Conservation (phyloP, 2,329 filamentous ascomycete genomes). For the Akanthomyces lecanii region DNA sequence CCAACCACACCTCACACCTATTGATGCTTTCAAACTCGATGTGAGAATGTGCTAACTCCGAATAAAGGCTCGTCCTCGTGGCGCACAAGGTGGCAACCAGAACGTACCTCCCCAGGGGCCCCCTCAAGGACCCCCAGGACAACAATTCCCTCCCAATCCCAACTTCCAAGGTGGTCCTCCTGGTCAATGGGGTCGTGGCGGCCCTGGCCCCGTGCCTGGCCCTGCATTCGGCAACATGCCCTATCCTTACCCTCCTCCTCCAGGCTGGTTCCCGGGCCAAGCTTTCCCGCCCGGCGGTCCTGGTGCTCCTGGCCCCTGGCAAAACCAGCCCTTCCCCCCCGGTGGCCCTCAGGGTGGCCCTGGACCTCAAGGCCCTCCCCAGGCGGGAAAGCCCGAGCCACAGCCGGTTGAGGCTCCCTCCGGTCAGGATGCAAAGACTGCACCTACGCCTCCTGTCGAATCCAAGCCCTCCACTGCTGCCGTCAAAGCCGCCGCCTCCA, state of each 20-base stretch:
- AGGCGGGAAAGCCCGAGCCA: constrained; percentile 41
- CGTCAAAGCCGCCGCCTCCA: constrained; percentile 35
- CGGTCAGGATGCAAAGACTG: constrained; percentile 52
- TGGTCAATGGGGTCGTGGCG: constrained; percentile 52
- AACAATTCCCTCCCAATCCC: constrained; percentile 44
- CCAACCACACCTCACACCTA: constrained; percentile 14
- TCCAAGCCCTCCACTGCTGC: constrained; percentile 57
- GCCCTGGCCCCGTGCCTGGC: constrained; percentile 53
- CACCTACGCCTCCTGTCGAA: constrained; percentile 61
- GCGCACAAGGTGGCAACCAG: constrained; percentile 30
- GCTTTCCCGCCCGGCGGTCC: constrained; percentile 59
- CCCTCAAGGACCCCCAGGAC: constrained; percentile 32
- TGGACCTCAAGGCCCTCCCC: constrained; percentile 37
- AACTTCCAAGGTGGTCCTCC: constrained; percentile 49
- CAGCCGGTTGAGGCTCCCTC: constrained; percentile 25
- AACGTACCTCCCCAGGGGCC: constrained; percentile 22
- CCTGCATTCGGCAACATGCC: constrained; percentile 68
- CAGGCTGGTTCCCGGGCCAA: constrained; percentile 76
- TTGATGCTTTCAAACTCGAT: constrained; percentile 15
- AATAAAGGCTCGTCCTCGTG: constrained; percentile 38
- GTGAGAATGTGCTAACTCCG: background rate
- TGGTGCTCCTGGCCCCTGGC: constrained; percentile 48
- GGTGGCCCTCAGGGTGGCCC: constrained; percentile 55
- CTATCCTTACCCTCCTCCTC: constrained; percentile 61
- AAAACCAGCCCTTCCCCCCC: constrained; percentile 54